A percentile compares a stretch with the other conserved stretches of the same genome.
These are phyloP conservation scores for Cryptococcus sp. DNA, from an alignment of 1,284 basidiomycete species.

Conservation along the genomic window DNA sequence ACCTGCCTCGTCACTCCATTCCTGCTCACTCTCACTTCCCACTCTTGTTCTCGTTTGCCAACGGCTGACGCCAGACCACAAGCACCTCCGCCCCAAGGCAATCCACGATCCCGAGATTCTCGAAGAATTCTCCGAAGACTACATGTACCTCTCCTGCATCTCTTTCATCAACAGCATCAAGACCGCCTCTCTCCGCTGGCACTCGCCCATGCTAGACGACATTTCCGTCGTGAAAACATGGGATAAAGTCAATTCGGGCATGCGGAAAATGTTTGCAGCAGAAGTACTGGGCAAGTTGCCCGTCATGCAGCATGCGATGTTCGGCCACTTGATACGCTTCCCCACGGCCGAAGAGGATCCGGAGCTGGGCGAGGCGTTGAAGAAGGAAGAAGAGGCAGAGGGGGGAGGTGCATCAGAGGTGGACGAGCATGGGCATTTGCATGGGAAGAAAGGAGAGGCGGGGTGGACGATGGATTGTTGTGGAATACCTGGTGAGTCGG, in stretches of 20 bases:
- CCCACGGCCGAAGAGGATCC: constrained; percentile 47
- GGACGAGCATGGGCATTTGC: constrained; percentile 60
- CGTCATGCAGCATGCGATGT: constrained; percentile 93
- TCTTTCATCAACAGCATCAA: constrained; percentile 97
- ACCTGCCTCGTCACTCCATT: no score
- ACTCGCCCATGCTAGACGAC: constrained; percentile 98
- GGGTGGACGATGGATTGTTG: constrained; percentile 86
- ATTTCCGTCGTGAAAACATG: constrained; percentile 95
- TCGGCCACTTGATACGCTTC: constrained; percentile 74
- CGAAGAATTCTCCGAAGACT: constrained; percentile 86
- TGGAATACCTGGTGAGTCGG: constrained; percentile 62
- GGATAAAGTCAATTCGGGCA: constrained; percentile 95
- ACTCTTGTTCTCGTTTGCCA: no score
- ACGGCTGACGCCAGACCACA: constrained; percentile 60
- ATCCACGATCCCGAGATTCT: constrained; percentile 89
- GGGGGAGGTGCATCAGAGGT: no score
- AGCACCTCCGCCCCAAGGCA: constrained; percentile 81
- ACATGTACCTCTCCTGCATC: constrained; percentile 98
- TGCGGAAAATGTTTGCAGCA: constrained; percentile 96
- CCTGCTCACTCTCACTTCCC: no score
- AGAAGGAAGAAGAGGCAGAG: constrained; percentile 48
- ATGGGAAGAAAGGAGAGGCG: constrained; percentile 52
- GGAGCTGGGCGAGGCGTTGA: constrained; percentile 39
- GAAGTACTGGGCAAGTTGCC: constrained; percentile 94
- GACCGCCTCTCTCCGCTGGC: constrained; percentile 92